Percentiles rank a stretch among this genome's conserved stretches.
phyloP scores from a whole-genome alignment of 108 stramenopile genomes.

The Licmophora abbreviata region DNA sequence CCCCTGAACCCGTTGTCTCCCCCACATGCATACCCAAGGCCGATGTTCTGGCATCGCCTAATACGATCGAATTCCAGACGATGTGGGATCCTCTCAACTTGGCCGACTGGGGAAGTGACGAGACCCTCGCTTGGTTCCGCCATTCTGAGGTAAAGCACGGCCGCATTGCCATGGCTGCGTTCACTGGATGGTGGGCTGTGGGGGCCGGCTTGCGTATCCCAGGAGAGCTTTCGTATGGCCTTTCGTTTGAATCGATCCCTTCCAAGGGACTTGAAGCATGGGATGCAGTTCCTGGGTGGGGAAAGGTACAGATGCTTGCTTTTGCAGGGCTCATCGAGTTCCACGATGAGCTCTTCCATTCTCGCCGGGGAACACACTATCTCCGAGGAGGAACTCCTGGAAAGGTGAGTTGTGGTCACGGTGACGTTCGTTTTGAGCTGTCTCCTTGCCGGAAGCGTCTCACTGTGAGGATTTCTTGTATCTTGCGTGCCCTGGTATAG shows the following conservation, averaged over 20 bases:
- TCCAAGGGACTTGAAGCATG: conserved; percentile 73
- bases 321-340: conserved; percentile 77
- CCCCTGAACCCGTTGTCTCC: conserved; percentile 19
- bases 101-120: conserved; percentile 56
- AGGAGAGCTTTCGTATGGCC: conserved; percentile 57
- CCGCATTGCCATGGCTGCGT: conserved; percentile 78
- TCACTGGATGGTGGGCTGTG: conserved; percentile 69
- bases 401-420: conserved; percentile 42
- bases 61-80: conserved; percentile 56
- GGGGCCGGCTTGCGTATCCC: conserved; percentile 64
- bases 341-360: conserved; percentile 67
- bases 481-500: conserved; percentile 26
- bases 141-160: conserved; percentile 79
- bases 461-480: no score
- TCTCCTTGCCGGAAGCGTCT: no score
- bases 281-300: conserved; percentile 80
- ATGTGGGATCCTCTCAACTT: conserved; percentile 74
- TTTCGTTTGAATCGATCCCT: conserved; percentile 53
- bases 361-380: conserved; percentile 57
- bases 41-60: conserved; percentile 51
- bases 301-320: conserved; percentile 75
- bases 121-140: conserved; percentile 74
- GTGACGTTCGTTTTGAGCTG: not conserved
- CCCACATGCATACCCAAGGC: conserved; percentile 24
- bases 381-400: conserved; percentile 68